Evolutionary conservation across 768 basidiomycete species (phyloP).

Genomic region (Daedaleopsis sinensis): DNA sequence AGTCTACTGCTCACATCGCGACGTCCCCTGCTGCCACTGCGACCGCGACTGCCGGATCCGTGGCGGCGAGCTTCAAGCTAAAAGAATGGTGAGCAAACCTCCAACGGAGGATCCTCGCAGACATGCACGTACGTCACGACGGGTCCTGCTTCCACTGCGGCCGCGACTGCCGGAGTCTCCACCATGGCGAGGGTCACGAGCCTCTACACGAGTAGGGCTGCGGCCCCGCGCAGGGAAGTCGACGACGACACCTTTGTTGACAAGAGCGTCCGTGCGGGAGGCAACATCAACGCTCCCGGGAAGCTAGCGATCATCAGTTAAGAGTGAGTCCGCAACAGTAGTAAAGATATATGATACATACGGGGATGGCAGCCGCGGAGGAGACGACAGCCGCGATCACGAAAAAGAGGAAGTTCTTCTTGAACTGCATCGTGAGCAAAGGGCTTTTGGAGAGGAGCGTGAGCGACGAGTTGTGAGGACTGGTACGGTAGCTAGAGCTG

Average conservation of each 20-base stretch:
- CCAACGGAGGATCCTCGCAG: neutral
- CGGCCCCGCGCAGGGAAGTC: conserved; percentile 4
- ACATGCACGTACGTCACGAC: conserved; percentile 4
- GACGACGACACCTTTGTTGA: conserved; percentile 4
- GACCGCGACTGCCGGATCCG: conserved; percentile 5
- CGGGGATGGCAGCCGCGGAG: conserved; percentile 34
- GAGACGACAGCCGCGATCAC: conserved; percentile 38
- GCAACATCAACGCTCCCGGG: neutral
- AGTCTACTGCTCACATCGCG: conserved; percentile 1
- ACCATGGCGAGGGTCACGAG: conserved; percentile 13
- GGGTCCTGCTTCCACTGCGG: neutral
- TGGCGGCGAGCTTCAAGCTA: neutral
- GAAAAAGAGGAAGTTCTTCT: conserved; percentile 38
- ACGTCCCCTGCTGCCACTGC: neutral
- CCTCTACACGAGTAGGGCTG: conserved; percentile 5
- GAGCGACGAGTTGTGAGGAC: neutral
- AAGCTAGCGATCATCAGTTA: neutral
- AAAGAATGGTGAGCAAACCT: neutral
- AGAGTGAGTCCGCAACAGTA: too few species aligned
- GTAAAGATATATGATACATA: conserved; percentile 14
- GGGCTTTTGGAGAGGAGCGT: neutral
- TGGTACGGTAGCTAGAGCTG: neutral
- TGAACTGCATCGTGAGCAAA: conserved; percentile 35
- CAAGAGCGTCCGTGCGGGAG: neutral
- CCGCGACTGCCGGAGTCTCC: conserved; percentile 9